These are phyloP conservation scores for Candida dubliniensis DNA, from an alignment of 1,139 yeast species.

Conservation along the genomic window DNA sequence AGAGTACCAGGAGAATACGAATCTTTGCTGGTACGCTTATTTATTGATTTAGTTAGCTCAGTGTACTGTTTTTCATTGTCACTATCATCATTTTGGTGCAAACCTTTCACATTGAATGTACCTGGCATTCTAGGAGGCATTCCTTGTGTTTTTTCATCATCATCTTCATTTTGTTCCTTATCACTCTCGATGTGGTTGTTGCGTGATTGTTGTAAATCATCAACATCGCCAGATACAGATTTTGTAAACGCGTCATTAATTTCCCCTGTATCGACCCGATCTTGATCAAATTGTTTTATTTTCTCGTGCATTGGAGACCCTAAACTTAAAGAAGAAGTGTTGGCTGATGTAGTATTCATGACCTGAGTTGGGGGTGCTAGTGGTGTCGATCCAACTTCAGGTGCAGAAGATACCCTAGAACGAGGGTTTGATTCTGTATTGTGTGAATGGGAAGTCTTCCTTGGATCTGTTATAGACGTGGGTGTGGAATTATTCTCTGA, in stretches of 20 bases:
- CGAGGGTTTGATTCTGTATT: no score
- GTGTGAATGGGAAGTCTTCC: no score
- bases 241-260: conserved; percentile 2
- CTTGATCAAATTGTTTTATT: conserved; percentile 6
- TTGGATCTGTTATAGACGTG: no score
- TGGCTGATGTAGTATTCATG: background rate
- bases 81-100: conserved; percentile 25
- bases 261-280: background rate
- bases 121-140: conserved; percentile 59
- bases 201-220: background rate
- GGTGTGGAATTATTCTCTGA: no score
- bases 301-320: conserved; percentile 17
- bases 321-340: conserved; percentile 6
- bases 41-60: conserved; percentile 10
- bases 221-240: conserved; percentile 1
- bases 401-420: background rate
- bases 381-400: background rate
- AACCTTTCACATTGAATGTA: conserved; percentile 56
- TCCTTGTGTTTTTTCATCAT: conserved; percentile 4
- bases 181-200: conserved; percentile 1
- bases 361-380: conserved; percentile 1
- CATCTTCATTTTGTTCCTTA: background rate
- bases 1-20: conserved; percentile 6
- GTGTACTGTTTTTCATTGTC: conserved; percentile 19
- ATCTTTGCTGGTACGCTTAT: conserved; percentile 9